These are phyloP conservation scores for Pharnaceum exiguum DNA, from an alignment of 148 eudicot genomes.

Conservation along the genomic window DNA sequence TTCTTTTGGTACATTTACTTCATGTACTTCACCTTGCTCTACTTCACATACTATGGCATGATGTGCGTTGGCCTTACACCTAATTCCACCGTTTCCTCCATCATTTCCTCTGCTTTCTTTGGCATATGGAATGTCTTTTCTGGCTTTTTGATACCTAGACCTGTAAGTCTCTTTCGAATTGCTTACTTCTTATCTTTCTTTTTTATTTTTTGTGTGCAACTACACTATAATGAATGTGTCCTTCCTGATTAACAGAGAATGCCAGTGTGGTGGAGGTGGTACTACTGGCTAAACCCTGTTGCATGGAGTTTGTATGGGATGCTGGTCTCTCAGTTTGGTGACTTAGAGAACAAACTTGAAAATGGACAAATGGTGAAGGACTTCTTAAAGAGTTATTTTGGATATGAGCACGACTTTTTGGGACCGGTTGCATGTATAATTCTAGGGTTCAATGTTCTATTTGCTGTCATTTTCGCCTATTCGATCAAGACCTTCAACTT, in stretches of 20 bases:
- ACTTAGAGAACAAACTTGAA: conserved; percentile 1
- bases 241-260: too few relatives aligned
- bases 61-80: conserved; percentile 12
- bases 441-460: conserved; percentile 12
- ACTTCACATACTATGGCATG: conserved; percentile 13
- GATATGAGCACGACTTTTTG: conserved; percentile 16
- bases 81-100: background rate
- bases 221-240: too few relatives aligned
- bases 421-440: conserved; percentile 12
- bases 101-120: conserved; percentile 2
- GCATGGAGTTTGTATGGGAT: conserved; percentile 42
- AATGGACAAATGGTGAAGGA: conserved; percentile 2
- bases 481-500: conserved; percentile 17
- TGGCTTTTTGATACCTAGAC: conserved; percentile 13
- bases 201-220: too few relatives aligned
- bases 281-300: conserved; percentile 40
- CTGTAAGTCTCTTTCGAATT: conserved; percentile 11
- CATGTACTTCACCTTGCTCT: conserved; percentile 1
- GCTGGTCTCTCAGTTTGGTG: conserved; percentile 44
- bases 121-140: conserved; percentile 3
- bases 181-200: too few relatives aligned
- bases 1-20: conserved; percentile 8
- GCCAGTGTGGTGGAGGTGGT: conserved; percentile 37
- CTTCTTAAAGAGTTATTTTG: conserved; percentile 13
- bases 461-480: conserved; percentile 12